Percentiles rank a stretch among this genome's conserved stretches.
Conservation (phyloP, 345 rosid species). For the Capsella bursapastoris region DNA sequence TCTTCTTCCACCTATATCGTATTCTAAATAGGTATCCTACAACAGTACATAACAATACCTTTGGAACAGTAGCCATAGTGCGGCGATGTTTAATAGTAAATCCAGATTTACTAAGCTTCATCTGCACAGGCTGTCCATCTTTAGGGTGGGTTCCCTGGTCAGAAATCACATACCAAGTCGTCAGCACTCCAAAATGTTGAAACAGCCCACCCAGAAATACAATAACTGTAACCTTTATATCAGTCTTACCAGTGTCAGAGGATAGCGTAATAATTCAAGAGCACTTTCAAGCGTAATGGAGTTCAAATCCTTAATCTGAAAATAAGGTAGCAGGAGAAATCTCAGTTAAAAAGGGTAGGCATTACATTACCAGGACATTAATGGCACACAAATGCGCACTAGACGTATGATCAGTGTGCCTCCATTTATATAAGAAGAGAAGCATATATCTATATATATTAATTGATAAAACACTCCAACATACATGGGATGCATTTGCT, state of each 20-base stretch:
- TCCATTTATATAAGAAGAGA: constrained; percentile 29
- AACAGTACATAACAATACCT: constrained; percentile 54
- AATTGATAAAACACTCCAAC: constrained; percentile 35
- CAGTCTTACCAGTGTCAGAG: constrained; percentile 72
- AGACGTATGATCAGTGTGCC: constrained; percentile 16
- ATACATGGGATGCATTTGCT: constrained; percentile 76
- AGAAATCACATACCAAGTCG: constrained; percentile 32
- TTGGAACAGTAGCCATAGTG: constrained; percentile 80
- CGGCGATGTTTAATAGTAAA: constrained; percentile 72
- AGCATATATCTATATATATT: background rate
- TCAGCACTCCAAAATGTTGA: constrained; percentile 21
- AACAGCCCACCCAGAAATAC: constrained; percentile 27
- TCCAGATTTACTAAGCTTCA: constrained; percentile 74
- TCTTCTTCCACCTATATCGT: constrained; percentile 27
- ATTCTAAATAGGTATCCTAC: constrained; percentile 9
- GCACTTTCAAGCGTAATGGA: constrained; percentile 78
- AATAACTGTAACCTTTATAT: constrained; percentile 26
- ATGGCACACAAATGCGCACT: constrained; percentile 13
- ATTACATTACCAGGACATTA: constrained; percentile 9
- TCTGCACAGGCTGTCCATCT: constrained; percentile 76
- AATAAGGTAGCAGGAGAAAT: constrained; percentile 22
- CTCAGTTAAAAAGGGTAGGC: constrained; percentile 14
- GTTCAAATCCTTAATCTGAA: constrained; percentile 70
- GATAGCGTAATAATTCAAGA: constrained; percentile 75
- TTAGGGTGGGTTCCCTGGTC: constrained; percentile 81